Evolutionary conservation across 1,139 yeast species (phyloP).

Genomic region (Suhomyces ambrosiae): DNA sequence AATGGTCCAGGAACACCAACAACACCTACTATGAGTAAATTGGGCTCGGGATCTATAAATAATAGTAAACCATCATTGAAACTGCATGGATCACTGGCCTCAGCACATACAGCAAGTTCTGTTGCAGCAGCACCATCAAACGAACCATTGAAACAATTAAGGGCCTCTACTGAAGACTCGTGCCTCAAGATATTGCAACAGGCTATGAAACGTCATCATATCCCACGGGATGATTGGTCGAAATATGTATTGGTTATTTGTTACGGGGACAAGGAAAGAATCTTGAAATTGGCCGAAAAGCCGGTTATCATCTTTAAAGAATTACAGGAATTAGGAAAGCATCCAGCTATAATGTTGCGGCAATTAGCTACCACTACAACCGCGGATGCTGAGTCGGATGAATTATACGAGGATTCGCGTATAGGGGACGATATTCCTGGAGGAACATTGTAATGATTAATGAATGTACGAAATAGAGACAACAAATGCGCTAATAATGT

Average conservation of each 20-base stretch:
- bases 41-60: conserved; percentile 4
- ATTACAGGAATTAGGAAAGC: conserved; percentile 80
- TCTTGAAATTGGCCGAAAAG: conserved; percentile 79
- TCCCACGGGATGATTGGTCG: conserved; percentile 81
- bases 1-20: conserved; percentile 13
- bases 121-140: conserved; percentile 15
- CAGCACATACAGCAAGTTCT: conserved; percentile 15
- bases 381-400: conserved; percentile 37
- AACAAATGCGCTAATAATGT: too few relatives aligned
- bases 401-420: conserved; percentile 43
- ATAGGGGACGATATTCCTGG: conserved; percentile 58
- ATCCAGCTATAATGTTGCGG: conserved; percentile 91
- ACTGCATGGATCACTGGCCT: conserved; percentile 19
- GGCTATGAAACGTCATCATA: conserved; percentile 84
- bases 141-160: conserved; percentile 82
- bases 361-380: conserved; percentile 56
- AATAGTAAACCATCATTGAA: conserved; percentile 18
- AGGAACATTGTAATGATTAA: conserved; percentile 42
- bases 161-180: conserved; percentile 91
- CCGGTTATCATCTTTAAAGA: conserved; percentile 91
- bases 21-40: conserved; percentile 12
- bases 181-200: conserved; percentile 87
- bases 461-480: conserved; percentile 2
- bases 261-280: conserved; percentile 88
- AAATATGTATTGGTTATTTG: conserved; percentile 88